phyloP scores from a whole-genome alignment of 495 filamentous ascomycete species.

The Bacidia gigantensis region DNA sequence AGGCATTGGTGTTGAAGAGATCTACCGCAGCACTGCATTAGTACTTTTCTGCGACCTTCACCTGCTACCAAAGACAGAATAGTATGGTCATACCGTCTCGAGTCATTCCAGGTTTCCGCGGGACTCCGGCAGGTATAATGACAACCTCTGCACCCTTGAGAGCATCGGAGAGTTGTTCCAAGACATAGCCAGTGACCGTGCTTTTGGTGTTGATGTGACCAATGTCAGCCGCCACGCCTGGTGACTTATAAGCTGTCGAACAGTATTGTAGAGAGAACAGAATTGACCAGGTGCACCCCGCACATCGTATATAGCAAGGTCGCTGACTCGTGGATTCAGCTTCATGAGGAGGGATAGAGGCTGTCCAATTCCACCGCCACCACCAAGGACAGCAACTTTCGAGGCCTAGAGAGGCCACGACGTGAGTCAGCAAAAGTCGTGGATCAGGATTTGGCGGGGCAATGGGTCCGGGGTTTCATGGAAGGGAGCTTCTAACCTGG shows the following conservation, averaged over 20 bases:
- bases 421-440: constrained; percentile 16
- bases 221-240: constrained; percentile 95
- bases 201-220: constrained; percentile 99
- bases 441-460: constrained; percentile 12
- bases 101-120: constrained; percentile 99
- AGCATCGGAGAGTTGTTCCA: constrained; percentile 57
- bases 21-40: constrained; percentile 32
- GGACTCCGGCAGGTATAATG: constrained; percentile 94
- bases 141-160: constrained; percentile 84
- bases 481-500: constrained; percentile 47
- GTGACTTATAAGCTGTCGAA: constrained; percentile 9
- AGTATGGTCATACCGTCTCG: constrained; percentile 52
- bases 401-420: constrained; percentile 50
- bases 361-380: constrained; percentile 94
- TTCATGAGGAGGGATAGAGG: constrained; percentile 94
- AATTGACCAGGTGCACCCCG: constrained; percentile 75
- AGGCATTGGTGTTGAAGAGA: constrained; percentile 99
- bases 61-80: not conserved
- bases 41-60: not conserved
- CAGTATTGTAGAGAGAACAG: not conserved
- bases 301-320: constrained; percentile 97
- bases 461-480: constrained; percentile 8
- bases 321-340: constrained; percentile 84
- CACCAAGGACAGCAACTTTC: constrained; percentile 94
- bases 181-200: constrained; percentile 76